Percentiles rank a stretch among this genome's conserved stretches.
Evolutionary conservation across 495 filamentous ascomycete species (phyloP).

Genomic region (Penicillium herquei): DNA sequence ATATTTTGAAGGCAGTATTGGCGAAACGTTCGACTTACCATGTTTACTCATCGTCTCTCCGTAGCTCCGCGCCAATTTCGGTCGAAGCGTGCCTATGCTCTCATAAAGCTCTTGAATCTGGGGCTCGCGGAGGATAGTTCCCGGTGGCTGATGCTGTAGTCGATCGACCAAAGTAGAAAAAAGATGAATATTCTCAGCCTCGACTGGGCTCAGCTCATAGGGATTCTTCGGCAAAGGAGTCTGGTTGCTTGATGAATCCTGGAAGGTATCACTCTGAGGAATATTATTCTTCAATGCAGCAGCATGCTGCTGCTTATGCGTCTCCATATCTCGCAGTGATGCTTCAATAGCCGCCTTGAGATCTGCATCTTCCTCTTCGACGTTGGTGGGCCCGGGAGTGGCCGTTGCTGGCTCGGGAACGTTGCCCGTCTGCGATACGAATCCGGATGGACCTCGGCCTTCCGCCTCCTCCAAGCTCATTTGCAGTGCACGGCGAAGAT

Average conservation of each 20-base stretch:
- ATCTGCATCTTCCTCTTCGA: conserved; percentile 76
- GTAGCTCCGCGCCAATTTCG: conserved; percentile 93
- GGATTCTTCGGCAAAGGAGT: conserved; percentile 74
- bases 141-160: conserved; percentile 90
- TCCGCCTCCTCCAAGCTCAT: conserved; percentile 97
- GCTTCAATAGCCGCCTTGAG: conserved; percentile 95
- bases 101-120: conserved; percentile 99
- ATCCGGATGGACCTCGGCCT: conserved; percentile 66
- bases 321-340: conserved; percentile 96
- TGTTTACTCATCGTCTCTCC: conserved; percentile 99
- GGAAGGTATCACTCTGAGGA: conserved; percentile 33
- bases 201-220: conserved; percentile 89
- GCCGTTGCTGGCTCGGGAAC: conserved; percentile 41
- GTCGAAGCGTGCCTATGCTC: conserved; percentile 85
- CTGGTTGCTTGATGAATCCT: conserved; percentile 23
- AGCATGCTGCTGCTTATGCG: conserved; percentile 90
- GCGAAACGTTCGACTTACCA: conserved; percentile 52
- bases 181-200: conserved; percentile 96
- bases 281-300: conserved; percentile 69
- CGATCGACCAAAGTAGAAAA: conserved; percentile 94
- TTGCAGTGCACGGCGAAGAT: conserved; percentile 85
- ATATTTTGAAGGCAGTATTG: not conserved
- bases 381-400: conserved; percentile 30
- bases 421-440: conserved; percentile 61
- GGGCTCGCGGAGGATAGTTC: conserved; percentile 90